These are phyloP conservation scores for Claviceps pazoutovae DNA, from an alignment of 2,329 filamentous ascomycete species.

Conservation along the genomic window DNA sequence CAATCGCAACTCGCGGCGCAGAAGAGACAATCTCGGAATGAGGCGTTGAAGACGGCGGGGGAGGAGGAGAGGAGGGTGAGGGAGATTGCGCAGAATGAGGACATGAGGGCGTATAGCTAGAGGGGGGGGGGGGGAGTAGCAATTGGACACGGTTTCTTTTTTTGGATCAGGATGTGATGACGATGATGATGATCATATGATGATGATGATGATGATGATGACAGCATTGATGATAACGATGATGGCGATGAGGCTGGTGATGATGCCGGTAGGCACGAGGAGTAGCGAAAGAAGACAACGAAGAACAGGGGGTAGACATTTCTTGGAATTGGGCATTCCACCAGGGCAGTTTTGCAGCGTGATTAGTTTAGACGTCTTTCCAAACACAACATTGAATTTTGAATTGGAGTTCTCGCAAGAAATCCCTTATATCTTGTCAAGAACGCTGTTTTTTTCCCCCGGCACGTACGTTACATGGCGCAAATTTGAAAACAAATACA, in stretches of 20 bases:
- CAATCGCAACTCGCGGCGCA: slow-evolving; percentile 58
- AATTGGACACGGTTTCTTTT: not conserved
- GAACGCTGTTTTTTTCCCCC: not conserved
- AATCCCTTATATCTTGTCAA: not conserved
- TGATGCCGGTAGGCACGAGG: not conserved
- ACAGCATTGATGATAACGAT: not conserved
- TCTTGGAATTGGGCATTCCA: too few species aligned
- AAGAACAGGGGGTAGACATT: too few species aligned
- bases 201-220: not conserved
- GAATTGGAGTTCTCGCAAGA: too few species aligned
- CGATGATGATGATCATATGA: not conserved
- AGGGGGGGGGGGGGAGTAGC: not conserved
- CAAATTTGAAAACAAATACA: not conserved
- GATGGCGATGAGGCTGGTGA: not conserved
- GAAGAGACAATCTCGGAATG: slow-evolving; percentile 56
- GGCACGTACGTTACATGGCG: not conserved
- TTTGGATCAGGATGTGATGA: not conserved
- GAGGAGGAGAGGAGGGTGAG: slow-evolving; percentile 49
- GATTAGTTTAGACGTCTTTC: too few species aligned
- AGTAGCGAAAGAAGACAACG: too few species aligned
- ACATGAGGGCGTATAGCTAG: slow-evolving; percentile 22
- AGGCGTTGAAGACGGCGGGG: slow-evolving; percentile 55
- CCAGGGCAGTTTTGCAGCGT: too few species aligned
- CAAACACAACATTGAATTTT: too few species aligned
- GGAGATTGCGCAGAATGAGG: slow-evolving; percentile 48